These are phyloP conservation scores for Trichophyton benhamiae DNA, from an alignment of 2,329 filamentous ascomycete genomes.

Conservation along the genomic window DNA sequence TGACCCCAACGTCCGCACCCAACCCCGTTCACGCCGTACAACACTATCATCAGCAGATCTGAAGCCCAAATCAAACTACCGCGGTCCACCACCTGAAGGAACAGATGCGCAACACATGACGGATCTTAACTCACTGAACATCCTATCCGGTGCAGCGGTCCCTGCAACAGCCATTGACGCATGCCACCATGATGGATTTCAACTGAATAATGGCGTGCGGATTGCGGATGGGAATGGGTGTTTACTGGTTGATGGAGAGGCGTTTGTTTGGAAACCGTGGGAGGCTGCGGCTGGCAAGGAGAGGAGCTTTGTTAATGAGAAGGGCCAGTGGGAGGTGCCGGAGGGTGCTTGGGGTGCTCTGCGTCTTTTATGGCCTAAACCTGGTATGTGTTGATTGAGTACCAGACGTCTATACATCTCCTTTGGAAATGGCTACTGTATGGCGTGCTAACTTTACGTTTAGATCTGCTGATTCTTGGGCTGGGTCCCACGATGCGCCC, in stretches of 20 bases:
- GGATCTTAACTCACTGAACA: conserved; percentile 64
- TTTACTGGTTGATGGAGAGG: conserved; percentile 73
- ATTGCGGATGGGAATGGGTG: conserved; percentile 59
- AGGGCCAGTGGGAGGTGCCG: conserved; percentile 69
- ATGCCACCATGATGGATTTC: conserved; percentile 72
- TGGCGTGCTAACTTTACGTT: neutral
- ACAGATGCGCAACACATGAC: conserved; percentile 26
- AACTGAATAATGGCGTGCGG: conserved; percentile 66
- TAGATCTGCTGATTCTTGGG: conserved; percentile 82
- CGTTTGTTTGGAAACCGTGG: conserved; percentile 84
- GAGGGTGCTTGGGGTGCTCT: conserved; percentile 62
- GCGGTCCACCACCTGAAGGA: conserved; percentile 49
- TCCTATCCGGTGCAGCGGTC: conserved; percentile 60
- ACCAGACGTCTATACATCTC: neutral
- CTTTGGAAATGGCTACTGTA: conserved; percentile 3
- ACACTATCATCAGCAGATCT: conserved; percentile 9
- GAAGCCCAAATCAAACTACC: conserved; percentile 39
- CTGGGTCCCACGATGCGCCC: conserved; percentile 65
- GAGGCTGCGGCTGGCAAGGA: conserved; percentile 25
- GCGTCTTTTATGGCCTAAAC: conserved; percentile 71
- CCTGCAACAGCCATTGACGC: conserved; percentile 76
- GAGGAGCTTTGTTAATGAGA: conserved; percentile 52
- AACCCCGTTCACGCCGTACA: neutral
- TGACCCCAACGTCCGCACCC: neutral
- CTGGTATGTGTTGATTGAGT: conserved; percentile 47